Conservation (phyloP, 208 protist genomes). For the Plasmodiophora brassicae region DNA sequence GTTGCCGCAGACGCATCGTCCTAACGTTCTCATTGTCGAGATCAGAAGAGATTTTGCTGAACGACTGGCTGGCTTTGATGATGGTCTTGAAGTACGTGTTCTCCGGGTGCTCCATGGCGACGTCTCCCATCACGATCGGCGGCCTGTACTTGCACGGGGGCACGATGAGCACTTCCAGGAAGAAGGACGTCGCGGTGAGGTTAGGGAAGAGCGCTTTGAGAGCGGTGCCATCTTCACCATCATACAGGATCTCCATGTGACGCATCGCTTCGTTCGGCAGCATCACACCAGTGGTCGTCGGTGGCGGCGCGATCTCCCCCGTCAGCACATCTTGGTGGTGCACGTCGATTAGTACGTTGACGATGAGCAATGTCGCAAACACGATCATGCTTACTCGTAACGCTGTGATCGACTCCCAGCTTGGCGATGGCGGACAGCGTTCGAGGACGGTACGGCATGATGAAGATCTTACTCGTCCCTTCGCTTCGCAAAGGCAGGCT, state of each 20-base stretch:
- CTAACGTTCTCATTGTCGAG: background rate
- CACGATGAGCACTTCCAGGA: conserved; percentile 66
- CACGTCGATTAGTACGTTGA: too few relatives aligned
- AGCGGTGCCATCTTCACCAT: background rate
- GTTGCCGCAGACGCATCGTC: too few relatives aligned
- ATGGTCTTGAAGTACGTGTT: conserved; percentile 61
- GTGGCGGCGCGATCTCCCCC: too few relatives aligned
- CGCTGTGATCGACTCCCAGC: too few relatives aligned
- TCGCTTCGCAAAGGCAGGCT: too few relatives aligned
- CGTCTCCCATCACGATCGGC: conserved; percentile 35
- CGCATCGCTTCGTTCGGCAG: conserved; percentile 18
- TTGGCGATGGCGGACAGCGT: too few relatives aligned
- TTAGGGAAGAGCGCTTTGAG: conserved; percentile 20
- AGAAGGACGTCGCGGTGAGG: conserved; percentile 58
- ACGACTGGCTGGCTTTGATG: conserved; percentile 39
- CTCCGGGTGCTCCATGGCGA: conserved; percentile 61
- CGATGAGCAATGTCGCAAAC: background rate
- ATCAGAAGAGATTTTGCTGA: background rate
- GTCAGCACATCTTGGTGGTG: too few relatives aligned
- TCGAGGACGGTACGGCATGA: too few relatives aligned
- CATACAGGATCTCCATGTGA: conserved; percentile 17
- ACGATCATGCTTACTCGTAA: too few relatives aligned
- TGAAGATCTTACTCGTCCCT: too few relatives aligned
- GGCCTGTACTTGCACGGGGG: conserved; percentile 62
- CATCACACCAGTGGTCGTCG: background rate